These are phyloP conservation scores for Gossypium raimondii DNA, from an alignment of 345 rosid genomes.

Conservation along the genomic window DNA sequence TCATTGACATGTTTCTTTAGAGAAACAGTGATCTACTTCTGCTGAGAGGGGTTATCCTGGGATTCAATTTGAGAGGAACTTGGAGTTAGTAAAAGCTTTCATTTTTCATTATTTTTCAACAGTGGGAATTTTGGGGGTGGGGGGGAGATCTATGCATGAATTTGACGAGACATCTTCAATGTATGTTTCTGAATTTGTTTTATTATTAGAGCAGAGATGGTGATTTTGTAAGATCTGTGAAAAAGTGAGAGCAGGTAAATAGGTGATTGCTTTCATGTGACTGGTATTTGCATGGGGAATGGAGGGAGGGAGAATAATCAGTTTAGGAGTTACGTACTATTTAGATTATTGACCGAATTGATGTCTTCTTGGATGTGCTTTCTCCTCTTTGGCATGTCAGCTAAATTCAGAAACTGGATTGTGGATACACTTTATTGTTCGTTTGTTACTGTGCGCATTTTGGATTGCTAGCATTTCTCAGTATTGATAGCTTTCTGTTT, in stretches of 20 bases:
- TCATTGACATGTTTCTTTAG: neutral
- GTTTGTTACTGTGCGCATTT: neutral
- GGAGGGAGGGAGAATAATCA: neutral
- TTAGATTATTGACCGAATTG: neutral
- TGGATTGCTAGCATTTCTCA: neutral
- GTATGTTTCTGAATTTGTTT: neutral
- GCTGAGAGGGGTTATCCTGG: neutral
- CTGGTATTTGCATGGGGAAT: neutral
- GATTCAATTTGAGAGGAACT: neutral
- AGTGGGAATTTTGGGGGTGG: neutral
- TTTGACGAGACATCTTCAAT: neutral
- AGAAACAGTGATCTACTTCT: neutral
- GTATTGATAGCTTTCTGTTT: neutral
- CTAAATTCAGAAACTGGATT: neutral
- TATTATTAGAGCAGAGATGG: neutral
- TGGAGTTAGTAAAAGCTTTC: neutral
- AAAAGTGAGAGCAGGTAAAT: neutral
- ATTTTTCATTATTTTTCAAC: neutral
- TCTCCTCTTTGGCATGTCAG: neutral
- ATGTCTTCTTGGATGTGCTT: neutral
- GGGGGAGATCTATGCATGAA: neutral
- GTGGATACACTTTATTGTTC: neutral
- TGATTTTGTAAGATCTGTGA: neutral
- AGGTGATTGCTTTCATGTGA: neutral
- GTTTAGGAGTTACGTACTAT: neutral